A percentile compares a stretch with the other conserved stretches of the same genome.
phyloP scores from a whole-genome alignment of 495 filamentous ascomycete species.

The Penicillium herquei region DNA sequence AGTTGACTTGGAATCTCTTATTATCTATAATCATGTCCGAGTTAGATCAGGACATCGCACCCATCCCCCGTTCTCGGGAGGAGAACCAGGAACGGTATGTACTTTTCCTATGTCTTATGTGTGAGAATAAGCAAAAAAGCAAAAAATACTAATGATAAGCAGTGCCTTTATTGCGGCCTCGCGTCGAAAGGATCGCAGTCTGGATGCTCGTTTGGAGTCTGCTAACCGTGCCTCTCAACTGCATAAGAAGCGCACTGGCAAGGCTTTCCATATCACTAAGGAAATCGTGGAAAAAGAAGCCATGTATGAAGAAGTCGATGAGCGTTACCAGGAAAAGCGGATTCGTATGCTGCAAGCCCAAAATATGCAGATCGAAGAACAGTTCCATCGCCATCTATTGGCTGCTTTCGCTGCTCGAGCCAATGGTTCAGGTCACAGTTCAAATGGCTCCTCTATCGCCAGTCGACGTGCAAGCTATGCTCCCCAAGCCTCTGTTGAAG shows the following conservation, averaged over 20 bases:
- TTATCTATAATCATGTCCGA: constrained; percentile 21
- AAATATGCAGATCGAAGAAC: constrained; percentile 41
- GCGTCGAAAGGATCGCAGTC: constrained; percentile 80
- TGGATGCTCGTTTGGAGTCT: constrained; percentile 88
- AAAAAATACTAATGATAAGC: background rate
- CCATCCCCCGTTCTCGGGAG: constrained; percentile 52
- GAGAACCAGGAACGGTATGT: constrained; percentile 87
- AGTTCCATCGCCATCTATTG: constrained; percentile 41
- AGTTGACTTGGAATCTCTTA: too few species aligned
- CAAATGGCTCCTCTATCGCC: constrained; percentile 17
- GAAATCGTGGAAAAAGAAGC: constrained; percentile 89
- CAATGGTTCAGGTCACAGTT: constrained; percentile 8
- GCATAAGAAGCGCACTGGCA: constrained; percentile 86
- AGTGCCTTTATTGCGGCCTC: constrained; percentile 95
- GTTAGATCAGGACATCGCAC: constrained; percentile 36
- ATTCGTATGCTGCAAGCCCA: constrained; percentile 44
- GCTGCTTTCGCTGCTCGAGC: constrained; percentile 32
- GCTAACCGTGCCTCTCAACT: constrained; percentile 84
- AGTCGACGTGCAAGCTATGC: constrained; percentile 26
- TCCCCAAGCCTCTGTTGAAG: constrained; percentile 29
- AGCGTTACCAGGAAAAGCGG: constrained; percentile 51
- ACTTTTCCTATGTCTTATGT: background rate
- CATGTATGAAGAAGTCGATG: constrained; percentile 97
- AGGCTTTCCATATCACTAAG: constrained; percentile 77
- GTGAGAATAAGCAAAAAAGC: background rate